Evolutionary conservation across 345 rosid genomes (phyloP).

Genomic region (Eucalyptus paniculata): DNA sequence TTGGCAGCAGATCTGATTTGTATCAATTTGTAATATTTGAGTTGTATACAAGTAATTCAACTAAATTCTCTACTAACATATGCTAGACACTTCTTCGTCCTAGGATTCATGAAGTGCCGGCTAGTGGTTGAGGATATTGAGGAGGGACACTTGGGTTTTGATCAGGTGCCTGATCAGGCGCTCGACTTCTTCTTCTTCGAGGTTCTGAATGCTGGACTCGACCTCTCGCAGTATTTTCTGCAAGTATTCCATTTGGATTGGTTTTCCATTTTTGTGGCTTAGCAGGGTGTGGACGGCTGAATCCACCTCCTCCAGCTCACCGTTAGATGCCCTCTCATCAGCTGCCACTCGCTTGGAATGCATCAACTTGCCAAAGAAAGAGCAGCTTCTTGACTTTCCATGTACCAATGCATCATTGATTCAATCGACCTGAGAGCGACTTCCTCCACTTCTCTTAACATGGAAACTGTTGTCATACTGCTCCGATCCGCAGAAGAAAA

Average conservation of each 20-base stretch:
- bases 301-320: constrained; percentile 20
- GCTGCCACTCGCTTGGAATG: constrained; percentile 2
- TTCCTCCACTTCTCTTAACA: constrained; percentile 17
- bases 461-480: not conserved
- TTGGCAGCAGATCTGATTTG: not conserved
- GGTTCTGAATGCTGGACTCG: constrained; percentile 28
- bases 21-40: not conserved
- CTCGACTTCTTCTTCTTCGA: constrained; percentile 33
- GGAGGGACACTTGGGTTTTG: constrained; percentile 25
- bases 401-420: constrained; percentile 21
- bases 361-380: constrained; percentile 20
- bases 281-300: constrained; percentile 2
- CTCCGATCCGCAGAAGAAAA: not conserved
- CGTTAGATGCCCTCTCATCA: constrained; percentile 2
- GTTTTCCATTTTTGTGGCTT: not conserved
- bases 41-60: not conserved
- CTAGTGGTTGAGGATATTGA: constrained; percentile 18
- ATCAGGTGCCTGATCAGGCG: constrained; percentile 21
- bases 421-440: constrained; percentile 8
- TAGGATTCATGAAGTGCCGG: not conserved
- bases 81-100: not conserved
- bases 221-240: constrained; percentile 4
- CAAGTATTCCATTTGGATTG: not conserved
- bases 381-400: constrained; percentile 15
- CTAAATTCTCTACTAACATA: not conserved